phyloP scores from a whole-genome alignment of 306 rosid species.

The Citrullus amarus region DNA sequence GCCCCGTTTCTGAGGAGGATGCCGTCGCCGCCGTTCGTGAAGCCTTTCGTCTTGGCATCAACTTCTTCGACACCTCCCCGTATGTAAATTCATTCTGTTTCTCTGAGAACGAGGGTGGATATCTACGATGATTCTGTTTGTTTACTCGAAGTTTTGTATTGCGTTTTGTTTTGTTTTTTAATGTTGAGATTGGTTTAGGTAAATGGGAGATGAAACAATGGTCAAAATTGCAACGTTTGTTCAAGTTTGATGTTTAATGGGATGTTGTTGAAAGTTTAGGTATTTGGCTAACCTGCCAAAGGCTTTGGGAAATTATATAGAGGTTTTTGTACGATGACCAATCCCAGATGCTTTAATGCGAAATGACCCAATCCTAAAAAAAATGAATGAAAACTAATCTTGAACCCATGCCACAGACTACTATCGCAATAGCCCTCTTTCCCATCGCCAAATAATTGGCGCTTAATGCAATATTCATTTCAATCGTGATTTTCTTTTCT shows the following conservation, averaged over 20 bases:
- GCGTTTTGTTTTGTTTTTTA: neutral
- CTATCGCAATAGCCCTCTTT: too few species aligned
- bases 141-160: neutral
- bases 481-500: too few species aligned
- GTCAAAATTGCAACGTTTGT: neutral
- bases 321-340: too few species aligned
- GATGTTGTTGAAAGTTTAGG: neutral
- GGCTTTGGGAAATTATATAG: neutral
- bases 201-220: neutral
- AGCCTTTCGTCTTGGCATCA: slow-evolving; percentile 71
- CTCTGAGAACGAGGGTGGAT: neutral
- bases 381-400: too few species aligned
- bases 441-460: too few species aligned
- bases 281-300: neutral
- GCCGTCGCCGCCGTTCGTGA: slow-evolving; percentile 63
- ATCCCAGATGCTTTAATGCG: too few species aligned
- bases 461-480: too few species aligned
- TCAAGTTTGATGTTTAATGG: neutral
- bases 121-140: slow-evolving; percentile 2
- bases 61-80: slow-evolving; percentile 96
- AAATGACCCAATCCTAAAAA: too few species aligned
- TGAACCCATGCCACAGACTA: too few species aligned
- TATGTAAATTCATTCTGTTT: slow-evolving; percentile 12
- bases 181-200: neutral
- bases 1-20: slow-evolving; percentile 49